Evolutionary conservation across 768 basidiomycete genomes (phyloP).

Genomic region (Sarcodon aspratus): DNA sequence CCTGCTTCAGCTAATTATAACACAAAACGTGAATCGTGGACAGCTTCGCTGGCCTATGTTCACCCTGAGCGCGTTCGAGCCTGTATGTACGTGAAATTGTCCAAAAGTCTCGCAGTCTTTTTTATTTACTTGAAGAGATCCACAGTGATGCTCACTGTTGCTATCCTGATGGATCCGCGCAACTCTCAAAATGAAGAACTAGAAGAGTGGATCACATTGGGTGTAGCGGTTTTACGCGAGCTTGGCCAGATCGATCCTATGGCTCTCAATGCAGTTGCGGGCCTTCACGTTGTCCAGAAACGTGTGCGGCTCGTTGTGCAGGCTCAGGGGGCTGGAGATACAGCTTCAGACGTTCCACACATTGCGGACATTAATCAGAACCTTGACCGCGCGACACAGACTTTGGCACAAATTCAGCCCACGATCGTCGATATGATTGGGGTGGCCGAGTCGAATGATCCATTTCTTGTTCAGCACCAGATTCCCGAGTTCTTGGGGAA

Average conservation of each 20-base stretch:
- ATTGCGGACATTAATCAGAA: neutral
- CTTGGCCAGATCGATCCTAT: neutral
- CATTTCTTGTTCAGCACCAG: conserved; percentile 7
- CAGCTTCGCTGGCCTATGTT: conserved; percentile 6
- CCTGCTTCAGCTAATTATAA: conserved; percentile 5
- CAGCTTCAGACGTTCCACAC: neutral
- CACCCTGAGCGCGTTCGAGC: conserved; percentile 4
- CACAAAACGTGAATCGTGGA: neutral
- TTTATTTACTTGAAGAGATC: neutral
- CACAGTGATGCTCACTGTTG: conserved; percentile 12
- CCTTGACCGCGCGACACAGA: neutral
- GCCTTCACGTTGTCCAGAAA: conserved; percentile 9
- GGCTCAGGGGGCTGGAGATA: too few relatives aligned
- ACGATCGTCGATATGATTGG: conserved; percentile 9
- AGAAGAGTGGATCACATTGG: conserved; percentile 11
- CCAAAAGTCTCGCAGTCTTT: neutral
- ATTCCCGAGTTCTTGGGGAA: conserved; percentile 10
- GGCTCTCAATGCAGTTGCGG: conserved; percentile 6
- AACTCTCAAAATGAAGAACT: conserved; percentile 11
- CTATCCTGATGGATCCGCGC: conserved; percentile 13
- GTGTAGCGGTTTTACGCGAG: neutral
- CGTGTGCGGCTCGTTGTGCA: conserved; percentile 2
- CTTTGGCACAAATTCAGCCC: conserved; percentile 5
- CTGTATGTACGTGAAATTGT: conserved; percentile 8
- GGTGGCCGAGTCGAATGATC: conserved; percentile 4